These are phyloP conservation scores for Penicillium capsulatum DNA, from an alignment of 2,329 filamentous ascomycete species.

Conservation along the genomic window DNA sequence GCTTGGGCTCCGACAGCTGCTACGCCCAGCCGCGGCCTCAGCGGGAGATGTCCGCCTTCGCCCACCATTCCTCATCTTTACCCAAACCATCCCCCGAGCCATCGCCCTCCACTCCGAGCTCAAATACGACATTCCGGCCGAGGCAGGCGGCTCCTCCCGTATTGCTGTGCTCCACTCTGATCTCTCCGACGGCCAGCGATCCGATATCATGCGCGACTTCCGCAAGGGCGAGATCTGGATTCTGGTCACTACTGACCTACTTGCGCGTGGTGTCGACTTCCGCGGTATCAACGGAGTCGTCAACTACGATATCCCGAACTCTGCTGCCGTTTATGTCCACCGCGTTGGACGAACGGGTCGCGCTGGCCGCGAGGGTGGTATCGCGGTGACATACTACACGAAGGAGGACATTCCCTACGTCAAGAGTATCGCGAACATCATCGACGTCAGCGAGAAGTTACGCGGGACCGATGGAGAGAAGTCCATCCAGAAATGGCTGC, in stretches of 20 bases:
- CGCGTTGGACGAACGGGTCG: constrained; percentile 87
- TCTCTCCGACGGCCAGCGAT: constrained; percentile 69
- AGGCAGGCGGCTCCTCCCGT: constrained; percentile 76
- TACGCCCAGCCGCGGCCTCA: constrained; percentile 65
- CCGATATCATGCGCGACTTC: constrained; percentile 82
- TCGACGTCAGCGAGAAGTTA: constrained; percentile 74
- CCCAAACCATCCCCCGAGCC: constrained; percentile 89
- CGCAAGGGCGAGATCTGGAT: constrained; percentile 92
- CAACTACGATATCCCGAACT: constrained; percentile 96
- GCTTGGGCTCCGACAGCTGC: constrained; percentile 79
- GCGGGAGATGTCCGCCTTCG: constrained; percentile 54
- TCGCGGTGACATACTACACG: constrained; percentile 91
- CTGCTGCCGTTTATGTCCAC: constrained; percentile 85
- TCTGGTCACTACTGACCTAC: constrained; percentile 88
- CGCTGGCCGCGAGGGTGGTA: constrained; percentile 78
- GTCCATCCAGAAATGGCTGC: constrained; percentile 75
- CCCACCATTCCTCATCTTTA: constrained; percentile 91
- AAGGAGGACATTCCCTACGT: constrained; percentile 89
- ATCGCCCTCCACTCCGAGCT: constrained; percentile 83
- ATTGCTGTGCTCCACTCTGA: constrained; percentile 89
- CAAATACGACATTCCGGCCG: constrained; percentile 85
- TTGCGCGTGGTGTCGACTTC: constrained; percentile 91
- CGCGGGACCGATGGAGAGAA: constrained; percentile 49
- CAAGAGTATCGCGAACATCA: constrained; percentile 89
- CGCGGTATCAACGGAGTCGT: constrained; percentile 91